These are phyloP conservation scores for Boletus holoroseus DNA, from an alignment of 1,284 basidiomycete species.

Conservation along the genomic window DNA sequence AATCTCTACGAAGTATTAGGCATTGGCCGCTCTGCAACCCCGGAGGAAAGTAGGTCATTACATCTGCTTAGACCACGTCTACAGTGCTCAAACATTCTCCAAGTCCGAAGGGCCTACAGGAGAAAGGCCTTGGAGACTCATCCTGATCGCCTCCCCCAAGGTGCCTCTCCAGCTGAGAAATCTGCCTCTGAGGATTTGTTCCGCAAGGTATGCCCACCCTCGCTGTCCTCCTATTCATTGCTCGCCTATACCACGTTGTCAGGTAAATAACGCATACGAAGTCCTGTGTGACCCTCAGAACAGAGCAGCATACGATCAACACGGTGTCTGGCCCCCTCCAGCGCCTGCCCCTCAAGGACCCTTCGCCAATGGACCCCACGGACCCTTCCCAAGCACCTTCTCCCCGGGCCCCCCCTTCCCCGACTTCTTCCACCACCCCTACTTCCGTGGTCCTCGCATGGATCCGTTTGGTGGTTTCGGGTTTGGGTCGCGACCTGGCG, in stretches of 20 bases:
- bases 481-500: conserved; percentile 23
- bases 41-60: conserved; percentile 40
- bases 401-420: conserved; percentile 28
- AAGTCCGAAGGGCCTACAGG: conserved; percentile 48
- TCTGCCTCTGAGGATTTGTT: conserved; percentile 42
- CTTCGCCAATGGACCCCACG: conserved; percentile 28
- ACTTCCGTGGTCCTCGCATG: conserved; percentile 28
- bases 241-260: conserved; percentile 1
- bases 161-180: conserved; percentile 37
- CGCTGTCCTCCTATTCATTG: neutral
- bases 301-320: conserved; percentile 59
- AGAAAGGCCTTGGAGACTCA: conserved; percentile 45
- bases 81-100: conserved; percentile 1
- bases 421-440: conserved; percentile 33
- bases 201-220: conserved; percentile 33
- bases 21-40: conserved; percentile 36
- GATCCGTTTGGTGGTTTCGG: conserved; percentile 24
- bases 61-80: neutral
- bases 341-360: conserved; percentile 32
- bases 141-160: conserved; percentile 43
- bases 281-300: conserved; percentile 41
- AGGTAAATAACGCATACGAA: conserved; percentile 52
- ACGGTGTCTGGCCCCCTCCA: conserved; percentile 70
- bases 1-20: conserved; percentile 53
- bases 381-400: conserved; percentile 35